Evolutionary conservation across 1,284 basidiomycete genomes (phyloP).

Genomic region (Cerrena zonata): DNA sequence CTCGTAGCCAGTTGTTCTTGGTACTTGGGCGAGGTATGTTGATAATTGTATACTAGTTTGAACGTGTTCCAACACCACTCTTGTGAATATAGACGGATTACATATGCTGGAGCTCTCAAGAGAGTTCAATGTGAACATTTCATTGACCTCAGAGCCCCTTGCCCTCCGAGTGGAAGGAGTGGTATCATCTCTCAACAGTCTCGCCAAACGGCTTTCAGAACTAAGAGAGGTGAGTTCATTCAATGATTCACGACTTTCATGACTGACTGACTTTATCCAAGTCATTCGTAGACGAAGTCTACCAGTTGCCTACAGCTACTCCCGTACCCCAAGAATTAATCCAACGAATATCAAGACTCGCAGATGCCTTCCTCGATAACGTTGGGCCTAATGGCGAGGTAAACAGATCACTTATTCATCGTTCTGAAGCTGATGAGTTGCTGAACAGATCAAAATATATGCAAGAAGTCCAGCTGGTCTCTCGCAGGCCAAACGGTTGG

Average conservation of each 20-base stretch:
- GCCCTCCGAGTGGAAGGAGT: slow-evolving; percentile 56
- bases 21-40: slow-evolving; percentile 65
- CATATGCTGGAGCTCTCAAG: slow-evolving; percentile 54
- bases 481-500: slow-evolving; percentile 45
- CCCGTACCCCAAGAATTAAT: slow-evolving; percentile 41
- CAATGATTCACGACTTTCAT: slow-evolving; percentile 16
- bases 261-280: slow-evolving; percentile 20
- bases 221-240: slow-evolving; percentile 42
- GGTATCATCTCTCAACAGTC: slow-evolving; percentile 38
- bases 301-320: slow-evolving; percentile 41
- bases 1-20: slow-evolving; percentile 58
- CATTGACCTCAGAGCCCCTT: slow-evolving; percentile 50
- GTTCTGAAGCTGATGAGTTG: too few species aligned
- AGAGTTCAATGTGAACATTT: slow-evolving; percentile 56
- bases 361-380: slow-evolving; percentile 57
- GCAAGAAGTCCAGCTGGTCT: slow-evolving; percentile 40
- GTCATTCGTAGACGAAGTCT: slow-evolving; percentile 45
- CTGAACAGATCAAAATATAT: slow-evolving; percentile 56
- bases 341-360: slow-evolving; percentile 60
- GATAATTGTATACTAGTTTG: slow-evolving; percentile 6
- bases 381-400: slow-evolving; percentile 43
- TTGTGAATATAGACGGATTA: slow-evolving; percentile 47
- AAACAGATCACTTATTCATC: too few species aligned
- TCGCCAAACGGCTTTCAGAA: slow-evolving; percentile 39
- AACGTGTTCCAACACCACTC: slow-evolving; percentile 4